phyloP scores from a whole-genome alignment of 257 asterid genomes.

The Lavandula angustifolia region DNA sequence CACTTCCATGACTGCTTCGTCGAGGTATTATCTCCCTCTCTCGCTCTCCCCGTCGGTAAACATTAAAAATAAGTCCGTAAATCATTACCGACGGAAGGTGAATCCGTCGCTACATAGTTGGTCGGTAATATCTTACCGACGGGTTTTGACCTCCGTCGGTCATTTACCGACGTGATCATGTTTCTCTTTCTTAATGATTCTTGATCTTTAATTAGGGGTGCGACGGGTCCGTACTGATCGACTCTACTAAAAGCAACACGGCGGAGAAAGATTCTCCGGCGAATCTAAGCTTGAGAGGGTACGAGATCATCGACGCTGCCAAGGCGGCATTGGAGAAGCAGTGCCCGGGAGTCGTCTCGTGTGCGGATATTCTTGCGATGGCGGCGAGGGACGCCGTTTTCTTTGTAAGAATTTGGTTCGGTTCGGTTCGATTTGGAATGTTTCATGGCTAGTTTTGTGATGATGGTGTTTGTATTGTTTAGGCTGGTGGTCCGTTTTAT shows the following conservation, averaged over 20 bases:
- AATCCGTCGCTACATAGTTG: too few species aligned
- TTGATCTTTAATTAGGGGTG: slow-evolving; percentile 57
- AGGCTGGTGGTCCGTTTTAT: slow-evolving; percentile 91
- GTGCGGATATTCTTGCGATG: slow-evolving; percentile 92
- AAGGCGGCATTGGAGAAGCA: slow-evolving; percentile 60
- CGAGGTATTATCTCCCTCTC: slow-evolving; percentile 41
- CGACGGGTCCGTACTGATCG: slow-evolving; percentile 76
- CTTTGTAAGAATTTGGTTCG: slow-evolving; percentile 52
- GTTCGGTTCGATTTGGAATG: neutral
- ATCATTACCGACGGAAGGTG: too few species aligned
- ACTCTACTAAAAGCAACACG: slow-evolving; percentile 73
- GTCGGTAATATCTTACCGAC: too few species aligned
- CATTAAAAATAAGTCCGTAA: too few species aligned
- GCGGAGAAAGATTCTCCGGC: slow-evolving; percentile 99
- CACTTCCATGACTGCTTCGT: slow-evolving; percentile 97
- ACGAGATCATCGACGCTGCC: slow-evolving; percentile 71
- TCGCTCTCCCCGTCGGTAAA: too few species aligned
- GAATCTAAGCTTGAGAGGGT: slow-evolving; percentile 79
- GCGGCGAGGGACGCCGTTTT: slow-evolving; percentile 92
- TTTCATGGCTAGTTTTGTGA: neutral
- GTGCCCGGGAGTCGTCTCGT: slow-evolving; percentile 93
- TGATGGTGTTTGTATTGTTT: neutral
- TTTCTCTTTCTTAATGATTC: neutral
- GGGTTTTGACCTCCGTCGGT: too few species aligned
- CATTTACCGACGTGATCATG: too few species aligned